Percentiles rank a stretch among this genome's conserved stretches.
phyloP scores from a whole-genome alignment of 2,329 filamentous ascomycete species.

The Fusarium ambrosium region DNA sequence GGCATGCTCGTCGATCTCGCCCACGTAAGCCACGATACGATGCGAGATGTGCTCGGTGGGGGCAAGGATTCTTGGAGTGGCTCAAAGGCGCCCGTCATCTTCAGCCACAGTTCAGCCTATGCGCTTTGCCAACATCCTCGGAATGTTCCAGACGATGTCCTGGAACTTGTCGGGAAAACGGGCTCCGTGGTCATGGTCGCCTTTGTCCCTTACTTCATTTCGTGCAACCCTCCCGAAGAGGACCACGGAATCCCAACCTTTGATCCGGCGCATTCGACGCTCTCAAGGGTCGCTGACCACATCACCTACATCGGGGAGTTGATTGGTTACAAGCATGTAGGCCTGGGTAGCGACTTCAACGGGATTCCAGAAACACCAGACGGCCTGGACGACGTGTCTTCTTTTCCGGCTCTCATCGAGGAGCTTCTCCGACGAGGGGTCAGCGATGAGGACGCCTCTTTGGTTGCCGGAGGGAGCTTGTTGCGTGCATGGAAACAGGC shows the following conservation, averaged over 20 bases:
- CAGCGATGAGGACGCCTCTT: slow-evolving; percentile 47
- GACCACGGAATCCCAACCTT: no score
- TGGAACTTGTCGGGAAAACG: slow-evolving; percentile 52
- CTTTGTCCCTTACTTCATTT: slow-evolving; percentile 54
- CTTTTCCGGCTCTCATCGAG: slow-evolving; percentile 52
- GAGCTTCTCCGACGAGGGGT: slow-evolving; percentile 49
- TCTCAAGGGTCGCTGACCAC: slow-evolving; percentile 55
- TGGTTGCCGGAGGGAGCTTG: slow-evolving; percentile 48
- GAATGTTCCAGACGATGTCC: slow-evolving; percentile 58
- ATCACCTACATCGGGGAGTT: slow-evolving; percentile 47
- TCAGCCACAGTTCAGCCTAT: slow-evolving; percentile 50
- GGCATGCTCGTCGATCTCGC: slow-evolving; percentile 54
- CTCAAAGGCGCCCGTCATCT: slow-evolving; percentile 49
- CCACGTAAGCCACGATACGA: slow-evolving; percentile 49
- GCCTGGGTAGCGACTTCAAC: slow-evolving; percentile 54
- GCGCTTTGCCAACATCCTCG: slow-evolving; percentile 49
- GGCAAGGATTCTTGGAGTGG: slow-evolving; percentile 18
- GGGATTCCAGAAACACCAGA: slow-evolving; percentile 49
- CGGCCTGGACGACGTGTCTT: slow-evolving; percentile 52
- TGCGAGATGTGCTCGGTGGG: slow-evolving; percentile 45
- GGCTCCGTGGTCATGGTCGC: slow-evolving; percentile 57
- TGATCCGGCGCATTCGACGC: slow-evolving; percentile 35
- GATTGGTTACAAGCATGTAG: slow-evolving; percentile 55
- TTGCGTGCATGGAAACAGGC: slow-evolving; percentile 48
- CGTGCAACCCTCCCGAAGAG: slow-evolving; percentile 47